phyloP scores from a whole-genome alignment of 768 basidiomycete species.

The Podaxis sp. region DNA sequence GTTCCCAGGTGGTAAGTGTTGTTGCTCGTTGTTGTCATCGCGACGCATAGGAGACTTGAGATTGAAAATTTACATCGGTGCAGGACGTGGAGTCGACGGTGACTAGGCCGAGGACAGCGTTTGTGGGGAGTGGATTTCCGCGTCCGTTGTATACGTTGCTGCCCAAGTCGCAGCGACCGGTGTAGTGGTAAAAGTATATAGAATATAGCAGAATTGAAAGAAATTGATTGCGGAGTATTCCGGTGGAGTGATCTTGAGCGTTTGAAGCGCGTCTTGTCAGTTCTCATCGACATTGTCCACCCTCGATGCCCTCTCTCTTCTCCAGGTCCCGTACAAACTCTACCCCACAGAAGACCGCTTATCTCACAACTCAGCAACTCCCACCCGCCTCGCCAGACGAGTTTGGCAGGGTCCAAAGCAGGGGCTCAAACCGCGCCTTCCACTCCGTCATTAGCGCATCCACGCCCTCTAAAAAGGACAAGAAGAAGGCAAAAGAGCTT shows the following conservation, averaged over 20 bases:
- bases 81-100: not conserved
- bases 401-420: slow-evolving; percentile 58
- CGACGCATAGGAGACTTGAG: not conserved
- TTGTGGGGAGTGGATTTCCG: slow-evolving; percentile 3
- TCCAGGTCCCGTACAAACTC: slow-evolving; percentile 65
- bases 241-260: slow-evolving; percentile 22
- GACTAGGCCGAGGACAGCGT: not conserved
- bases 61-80: not conserved
- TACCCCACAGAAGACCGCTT: slow-evolving; percentile 40
- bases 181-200: not conserved
- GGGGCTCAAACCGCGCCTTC: slow-evolving; percentile 31
- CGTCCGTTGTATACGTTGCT: slow-evolving; percentile 2
- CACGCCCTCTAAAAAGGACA: slow-evolving; percentile 45
- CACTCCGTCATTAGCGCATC: slow-evolving; percentile 14
- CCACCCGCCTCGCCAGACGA: slow-evolving; percentile 44
- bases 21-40: slow-evolving; percentile 7
- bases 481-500: slow-evolving; percentile 40
- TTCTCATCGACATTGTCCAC: slow-evolving; percentile 25
- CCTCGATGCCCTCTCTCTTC: slow-evolving; percentile 70
- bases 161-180: not conserved
- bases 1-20: not conserved
- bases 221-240: slow-evolving; percentile 20
- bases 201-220: not conserved
- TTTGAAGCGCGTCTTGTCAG: slow-evolving; percentile 19
- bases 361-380: slow-evolving; percentile 21